Evolutionary conservation across 1,139 yeast genomes (phyloP), one percentile per base, ranked within the genome.

Genomic region (Blastobotrys serpentis): DNA sequence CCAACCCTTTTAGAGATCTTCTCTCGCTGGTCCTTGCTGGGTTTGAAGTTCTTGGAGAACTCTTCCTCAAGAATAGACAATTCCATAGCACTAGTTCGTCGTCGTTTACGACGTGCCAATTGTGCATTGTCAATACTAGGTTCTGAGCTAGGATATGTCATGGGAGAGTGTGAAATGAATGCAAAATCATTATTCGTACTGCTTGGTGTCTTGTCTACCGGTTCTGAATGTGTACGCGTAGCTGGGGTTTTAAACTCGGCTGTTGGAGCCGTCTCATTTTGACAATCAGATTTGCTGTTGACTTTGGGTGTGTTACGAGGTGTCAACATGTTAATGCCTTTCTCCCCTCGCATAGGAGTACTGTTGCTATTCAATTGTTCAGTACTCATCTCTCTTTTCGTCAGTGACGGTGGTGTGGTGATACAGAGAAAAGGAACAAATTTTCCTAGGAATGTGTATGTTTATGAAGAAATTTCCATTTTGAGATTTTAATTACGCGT

Each of bases 11-110:
- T 68, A 13, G 97, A 95, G 57, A 92, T 86, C 55, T 81, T 84
- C 42, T 80, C 74, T 58, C 98, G 79, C 61, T 85, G 76, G 44
- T 76, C 70, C 65, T 84, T 84, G 65, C 85, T 84, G 43, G 98
- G 98, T 42, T 95, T 88, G 42, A 82, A 74, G 48, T 95, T 90
- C 46, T 72, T 63, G 50, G 76, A 76, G 62, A 90, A 92, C 69
- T 88, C 96, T 41, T 75, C 70, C 67, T 89, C 92, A 51, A 92
- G 76, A 47, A 92, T 81, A 34, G 83, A 75, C 55, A 90, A 75
- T 67, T 92, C 98, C 52, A 79, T 77, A 3, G 95, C 94, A 1
- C 95, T 84, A 0, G 98, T 92, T 72, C 98, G 85, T 71, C 98
- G 82, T 68, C 98, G 81, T 66, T 90, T 90, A 49, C 97, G 81